phyloP scores from a whole-genome alignment of 2,329 filamentous ascomycete species.

The Cladosporium velox region DNA sequence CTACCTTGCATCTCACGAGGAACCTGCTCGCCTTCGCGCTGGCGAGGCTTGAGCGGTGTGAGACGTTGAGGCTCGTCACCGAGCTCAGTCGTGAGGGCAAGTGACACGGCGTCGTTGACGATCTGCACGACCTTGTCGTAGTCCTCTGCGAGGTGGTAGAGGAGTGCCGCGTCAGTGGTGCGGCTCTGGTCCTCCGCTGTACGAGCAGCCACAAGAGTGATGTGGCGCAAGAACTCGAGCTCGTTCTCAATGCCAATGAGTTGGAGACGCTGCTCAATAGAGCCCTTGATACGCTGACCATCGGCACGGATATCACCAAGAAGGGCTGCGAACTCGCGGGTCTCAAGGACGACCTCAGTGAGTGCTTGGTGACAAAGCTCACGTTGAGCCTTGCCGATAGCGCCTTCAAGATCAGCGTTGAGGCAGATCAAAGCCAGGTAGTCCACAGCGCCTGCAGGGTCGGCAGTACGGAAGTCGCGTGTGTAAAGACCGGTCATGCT shows the following conservation, averaged over 20 bases:
- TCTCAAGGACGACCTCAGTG: conserved; percentile 93
- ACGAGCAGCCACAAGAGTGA: conserved; percentile 87
- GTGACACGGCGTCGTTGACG: conserved; percentile 84
- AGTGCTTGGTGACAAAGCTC: conserved; percentile 88
- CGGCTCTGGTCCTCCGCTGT: conserved; percentile 93
- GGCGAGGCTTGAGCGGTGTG: conserved; percentile 75
- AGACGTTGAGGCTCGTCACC: conserved; percentile 78
- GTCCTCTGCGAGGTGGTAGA: conserved; percentile 93
- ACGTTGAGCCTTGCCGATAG: conserved; percentile 73
- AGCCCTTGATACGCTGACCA: conserved; percentile 79
- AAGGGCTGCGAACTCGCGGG: conserved; percentile 89
- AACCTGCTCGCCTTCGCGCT: conserved; percentile 36
- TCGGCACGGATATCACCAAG: conserved; percentile 88
- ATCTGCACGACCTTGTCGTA: conserved; percentile 93
- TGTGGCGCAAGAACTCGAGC: conserved; percentile 83
- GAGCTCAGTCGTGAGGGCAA: conserved; percentile 83
- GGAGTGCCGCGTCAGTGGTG: conserved; percentile 86
- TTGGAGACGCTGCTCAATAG: conserved; percentile 80
- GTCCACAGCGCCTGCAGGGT: conserved; percentile 86
- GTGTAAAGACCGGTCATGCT: conserved; percentile 95
- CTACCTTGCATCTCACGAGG: conserved; percentile 52
- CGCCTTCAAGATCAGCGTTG: conserved; percentile 77
- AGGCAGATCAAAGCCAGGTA: conserved; percentile 91
- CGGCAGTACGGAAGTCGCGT: conserved; percentile 87
- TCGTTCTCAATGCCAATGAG: conserved; percentile 80